Evolutionary conservation across 441 rosid genomes (phyloP).

Genomic region (Rhodomyrtus psidioides): DNA sequence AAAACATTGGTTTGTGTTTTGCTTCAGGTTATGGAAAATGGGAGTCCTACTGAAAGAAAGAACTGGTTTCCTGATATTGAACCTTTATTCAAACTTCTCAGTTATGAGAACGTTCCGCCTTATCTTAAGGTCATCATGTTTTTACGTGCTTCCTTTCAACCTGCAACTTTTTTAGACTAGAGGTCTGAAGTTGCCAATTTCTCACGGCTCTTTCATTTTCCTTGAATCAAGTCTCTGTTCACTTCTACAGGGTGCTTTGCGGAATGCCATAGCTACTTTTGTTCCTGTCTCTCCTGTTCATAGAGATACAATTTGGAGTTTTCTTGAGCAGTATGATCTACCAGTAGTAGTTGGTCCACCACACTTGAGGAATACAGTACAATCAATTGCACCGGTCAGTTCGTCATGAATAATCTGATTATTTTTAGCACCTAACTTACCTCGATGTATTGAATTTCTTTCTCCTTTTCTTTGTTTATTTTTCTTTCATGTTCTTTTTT

Average conservation of each 20-base stretch:
- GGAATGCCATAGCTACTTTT: constrained; percentile 76
- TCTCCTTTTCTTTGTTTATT: not conserved
- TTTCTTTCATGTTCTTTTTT: not conserved
- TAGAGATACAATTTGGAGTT: constrained; percentile 81
- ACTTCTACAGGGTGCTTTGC: constrained; percentile 73
- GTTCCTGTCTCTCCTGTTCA: constrained; percentile 61
- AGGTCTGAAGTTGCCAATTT: not conserved
- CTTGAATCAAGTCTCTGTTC: constrained; percentile 6
- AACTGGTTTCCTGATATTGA: constrained; percentile 93
- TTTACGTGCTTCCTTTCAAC: constrained; percentile 7
- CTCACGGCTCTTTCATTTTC: not conserved
- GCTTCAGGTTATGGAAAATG: constrained; percentile 74
- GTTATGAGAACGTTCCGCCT: constrained; percentile 94
- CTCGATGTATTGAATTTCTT: not conserved
- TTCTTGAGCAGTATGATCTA: constrained; percentile 92
- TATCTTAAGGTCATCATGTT: constrained; percentile 59
- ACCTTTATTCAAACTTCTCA: constrained; percentile 94
- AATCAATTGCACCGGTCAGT: constrained; percentile 64
- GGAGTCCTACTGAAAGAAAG: constrained; percentile 75
- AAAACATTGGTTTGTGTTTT: not conserved
- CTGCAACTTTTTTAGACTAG: not conserved
- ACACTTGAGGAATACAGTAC: constrained; percentile 41
- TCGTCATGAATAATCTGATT: not conserved
- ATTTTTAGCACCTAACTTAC: not conserved
- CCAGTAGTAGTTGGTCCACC: constrained; percentile 83